Percentiles rank a stretch among this genome's conserved stretches.
Evolutionary conservation across 2,329 filamentous ascomycete genomes (phyloP).

Genomic region (Cercospora sp.): DNA sequence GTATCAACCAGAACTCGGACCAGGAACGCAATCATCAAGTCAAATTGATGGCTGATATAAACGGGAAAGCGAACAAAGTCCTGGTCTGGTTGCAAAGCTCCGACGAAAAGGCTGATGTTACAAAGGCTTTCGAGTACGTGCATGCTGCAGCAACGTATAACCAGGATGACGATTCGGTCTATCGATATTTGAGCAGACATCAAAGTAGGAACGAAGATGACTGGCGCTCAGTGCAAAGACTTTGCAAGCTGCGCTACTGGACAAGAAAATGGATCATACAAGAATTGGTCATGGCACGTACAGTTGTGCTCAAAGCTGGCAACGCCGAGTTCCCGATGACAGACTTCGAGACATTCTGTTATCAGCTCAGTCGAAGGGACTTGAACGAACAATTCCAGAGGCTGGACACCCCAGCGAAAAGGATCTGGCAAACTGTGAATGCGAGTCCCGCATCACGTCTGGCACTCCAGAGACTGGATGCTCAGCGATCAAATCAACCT

Average conservation of each 20-base stretch:
- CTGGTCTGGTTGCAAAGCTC: not conserved
- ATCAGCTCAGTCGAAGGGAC: not conserved
- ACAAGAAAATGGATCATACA: not conserved
- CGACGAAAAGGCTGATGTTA: not conserved
- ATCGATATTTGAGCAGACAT: not conserved
- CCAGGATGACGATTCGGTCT: not conserved
- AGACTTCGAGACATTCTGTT: not conserved
- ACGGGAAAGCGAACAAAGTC: not conserved
- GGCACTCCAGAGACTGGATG: not conserved
- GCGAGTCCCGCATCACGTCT: not conserved
- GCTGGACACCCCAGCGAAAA: not conserved
- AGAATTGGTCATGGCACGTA: not conserved
- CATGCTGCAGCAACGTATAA: not conserved
- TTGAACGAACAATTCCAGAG: not conserved
- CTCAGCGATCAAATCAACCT: not conserved
- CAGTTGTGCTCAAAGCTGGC: not conserved
- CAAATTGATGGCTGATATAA: not conserved
- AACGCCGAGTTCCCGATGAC: not conserved
- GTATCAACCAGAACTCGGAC: not conserved
- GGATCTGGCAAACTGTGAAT: not conserved
- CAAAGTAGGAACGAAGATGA: not conserved
- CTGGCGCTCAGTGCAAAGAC: not conserved
- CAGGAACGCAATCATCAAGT: not conserved
- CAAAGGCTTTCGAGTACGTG: not conserved
- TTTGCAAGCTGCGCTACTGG: not conserved